Base-by-base conservation (phyloP, 1,284 basidiomycete genomes). In the Sporisorium graminicola region DNA sequence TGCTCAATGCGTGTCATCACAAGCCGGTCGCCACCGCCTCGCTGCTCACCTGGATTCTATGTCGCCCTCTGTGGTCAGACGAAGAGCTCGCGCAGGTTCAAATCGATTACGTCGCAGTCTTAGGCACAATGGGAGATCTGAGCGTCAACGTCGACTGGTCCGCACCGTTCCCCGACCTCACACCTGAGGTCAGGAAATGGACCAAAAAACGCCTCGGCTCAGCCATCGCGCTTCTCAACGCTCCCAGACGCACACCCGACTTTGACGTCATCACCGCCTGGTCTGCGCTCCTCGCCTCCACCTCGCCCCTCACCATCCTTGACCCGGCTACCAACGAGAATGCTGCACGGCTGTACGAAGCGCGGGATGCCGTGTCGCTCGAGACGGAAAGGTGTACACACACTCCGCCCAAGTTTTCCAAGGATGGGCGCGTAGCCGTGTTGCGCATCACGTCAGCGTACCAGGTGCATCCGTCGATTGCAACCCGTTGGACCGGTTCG, bases 381-480 rank as follows among this genome's bases (percentile, higher is more conserved):
- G 78, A 81, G 43, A 78, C 76, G 5, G 80, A 78, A 50, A 65
- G 78, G 2, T 77, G 73, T 43, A 78, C 78, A 9, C 80, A 81
- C 35, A 77, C 76, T 1, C 78, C 80, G 4, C 80, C 80, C 24
- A 78, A 78, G 16, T 81, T 81, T 29, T 55, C 69, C 52, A 78
- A 78, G 35, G 80, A 81, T 59, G 78, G 77, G 18, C 57, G 80
- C 1, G 52, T 81, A 5, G 80, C 80, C 1, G 49, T 81, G 0
- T 65, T 81, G 16, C 64, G 72, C 50, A 80, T 81, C 59, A 63
- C 62, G 1, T 73, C 75, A 20, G 42, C 59, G 8, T 79, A 58
- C 27, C 80, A 81, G 60, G 76, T 81, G 24, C 80, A 81, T 52
- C 80, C 80, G 0, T 58, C 59, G 24, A 79, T 81, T 29, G 80